A percentile compares a stretch with the other conserved stretches of the same genome.
phyloP scores from a whole-genome alignment of 1,284 basidiomycete genomes.

The Ganoderma leucocontextum region DNA sequence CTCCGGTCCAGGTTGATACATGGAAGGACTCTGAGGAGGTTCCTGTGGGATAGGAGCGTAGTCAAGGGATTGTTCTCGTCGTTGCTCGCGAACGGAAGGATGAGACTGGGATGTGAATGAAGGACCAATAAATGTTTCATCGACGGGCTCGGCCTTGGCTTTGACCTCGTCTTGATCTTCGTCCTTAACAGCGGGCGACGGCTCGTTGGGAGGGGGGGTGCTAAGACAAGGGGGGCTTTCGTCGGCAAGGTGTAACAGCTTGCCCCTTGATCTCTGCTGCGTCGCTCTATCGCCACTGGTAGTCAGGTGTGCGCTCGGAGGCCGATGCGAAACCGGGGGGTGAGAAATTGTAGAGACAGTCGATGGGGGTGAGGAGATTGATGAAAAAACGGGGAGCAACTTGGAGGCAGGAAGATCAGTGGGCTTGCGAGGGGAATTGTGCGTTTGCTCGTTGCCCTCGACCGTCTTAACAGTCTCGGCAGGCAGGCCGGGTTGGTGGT shows the following conservation, averaged over 20 bases:
- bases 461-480: not conserved
- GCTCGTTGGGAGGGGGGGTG: not conserved
- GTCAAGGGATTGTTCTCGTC: constrained; percentile 27
- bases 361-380: not conserved
- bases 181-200: constrained; percentile 8
- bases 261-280: not conserved
- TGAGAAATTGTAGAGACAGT: not conserved
- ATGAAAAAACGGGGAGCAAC: not conserved
- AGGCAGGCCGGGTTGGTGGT: not conserved
- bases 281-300: not conserved
- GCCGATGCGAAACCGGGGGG: not conserved
- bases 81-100: not conserved
- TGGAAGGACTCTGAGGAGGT: not conserved
- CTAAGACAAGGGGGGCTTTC: not conserved
- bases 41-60: constrained; percentile 14
- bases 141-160: not conserved
- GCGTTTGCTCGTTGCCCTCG: not conserved
- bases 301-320: not conserved
- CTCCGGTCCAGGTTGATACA: not conserved
- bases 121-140: not conserved
- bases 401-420: not conserved
- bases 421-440: not conserved
- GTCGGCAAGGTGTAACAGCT: not conserved
- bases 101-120: not conserved
- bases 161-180: not conserved